Percentiles rank a stretch among this genome's conserved stretches.
phyloP scores from a whole-genome alignment of 768 basidiomycete species.

The Phylloporus scabripes region DNA sequence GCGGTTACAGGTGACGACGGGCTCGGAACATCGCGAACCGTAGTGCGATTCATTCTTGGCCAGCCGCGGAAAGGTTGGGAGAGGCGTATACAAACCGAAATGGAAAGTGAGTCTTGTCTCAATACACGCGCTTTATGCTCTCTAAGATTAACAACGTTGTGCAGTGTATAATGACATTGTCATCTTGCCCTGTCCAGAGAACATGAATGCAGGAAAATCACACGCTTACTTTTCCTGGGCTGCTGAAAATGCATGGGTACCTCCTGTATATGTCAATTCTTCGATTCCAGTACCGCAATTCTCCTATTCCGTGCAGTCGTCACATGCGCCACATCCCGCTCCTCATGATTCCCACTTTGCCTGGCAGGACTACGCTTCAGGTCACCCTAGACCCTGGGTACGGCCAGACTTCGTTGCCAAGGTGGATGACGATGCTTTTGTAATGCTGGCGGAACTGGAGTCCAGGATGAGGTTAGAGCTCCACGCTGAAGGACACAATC shows the following conservation, averaged over 20 bases:
- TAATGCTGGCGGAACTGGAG: conserved; percentile 93
- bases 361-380: conserved; percentile 43
- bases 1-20: conserved; percentile 66
- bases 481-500: conserved; percentile 37
- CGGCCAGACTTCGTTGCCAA: conserved; percentile 91
- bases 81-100: conserved; percentile 75
- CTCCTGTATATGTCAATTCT: conserved; percentile 58
- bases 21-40: conserved; percentile 70
- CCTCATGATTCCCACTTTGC: conserved; percentile 65
- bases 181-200: conserved; percentile 78
- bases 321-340: conserved; percentile 55
- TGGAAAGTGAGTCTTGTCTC: conserved; percentile 64
- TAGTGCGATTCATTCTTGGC: conserved; percentile 87
- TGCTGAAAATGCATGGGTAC: conserved; percentile 84
- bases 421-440: conserved; percentile 92
- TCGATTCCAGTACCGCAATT: conserved; percentile 41
- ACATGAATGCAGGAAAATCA: conserved; percentile 96
- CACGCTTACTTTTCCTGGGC: conserved; percentile 93
- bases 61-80: conserved; percentile 78
- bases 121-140: background rate
- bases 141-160: conserved; percentile 1
- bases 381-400: conserved; percentile 57
- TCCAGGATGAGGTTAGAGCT: conserved; percentile 78
- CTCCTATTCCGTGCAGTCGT: conserved; percentile 61
- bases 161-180: conserved; percentile 83